A percentile compares a stretch with the other conserved stretches of the same genome.
These are phyloP conservation scores for Hygrophoropsis aurantiaca DNA, from an alignment of 768 basidiomycete genomes.

Conservation along the genomic window DNA sequence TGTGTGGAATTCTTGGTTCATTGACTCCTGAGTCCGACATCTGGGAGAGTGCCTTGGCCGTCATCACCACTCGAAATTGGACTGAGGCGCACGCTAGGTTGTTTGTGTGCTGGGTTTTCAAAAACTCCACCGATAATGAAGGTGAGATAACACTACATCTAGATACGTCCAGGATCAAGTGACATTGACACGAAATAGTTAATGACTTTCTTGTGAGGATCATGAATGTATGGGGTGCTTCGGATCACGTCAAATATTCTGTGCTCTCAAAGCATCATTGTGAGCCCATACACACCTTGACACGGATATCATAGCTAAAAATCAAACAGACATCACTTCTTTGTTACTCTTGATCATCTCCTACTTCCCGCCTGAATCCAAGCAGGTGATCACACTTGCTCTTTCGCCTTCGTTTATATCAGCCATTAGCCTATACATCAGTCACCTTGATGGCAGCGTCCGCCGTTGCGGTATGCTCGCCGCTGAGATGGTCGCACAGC, in stretches of 20 bases:
- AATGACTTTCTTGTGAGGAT: slow-evolving; percentile 46
- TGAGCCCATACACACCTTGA: slow-evolving; percentile 37
- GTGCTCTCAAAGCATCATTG: slow-evolving; percentile 73
- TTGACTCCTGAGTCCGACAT: slow-evolving; percentile 44
- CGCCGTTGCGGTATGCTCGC: slow-evolving; percentile 91
- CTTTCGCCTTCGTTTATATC: slow-evolving; percentile 62
- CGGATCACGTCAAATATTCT: slow-evolving; percentile 80
- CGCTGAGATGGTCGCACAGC: slow-evolving; percentile 75
- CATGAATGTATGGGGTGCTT: slow-evolving; percentile 69
- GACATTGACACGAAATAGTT: slow-evolving; percentile 36
- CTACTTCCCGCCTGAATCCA: slow-evolving; percentile 55
- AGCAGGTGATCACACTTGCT: slow-evolving; percentile 44
- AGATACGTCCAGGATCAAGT: no score
- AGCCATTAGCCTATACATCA: slow-evolving; percentile 73
- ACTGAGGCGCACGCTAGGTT: slow-evolving; percentile 55
- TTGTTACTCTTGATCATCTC: slow-evolving; percentile 66
- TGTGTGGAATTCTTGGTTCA: slow-evolving; percentile 55
- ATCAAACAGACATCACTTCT: slow-evolving; percentile 62
- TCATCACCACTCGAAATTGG: slow-evolving; percentile 62
- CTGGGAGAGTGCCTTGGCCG: slow-evolving; percentile 46
- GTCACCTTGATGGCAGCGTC: slow-evolving; percentile 71
- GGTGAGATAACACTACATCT: slow-evolving; percentile 28
- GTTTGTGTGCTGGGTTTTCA: slow-evolving; percentile 69
- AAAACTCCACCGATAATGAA: slow-evolving; percentile 31
- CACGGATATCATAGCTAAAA: neutral